Base-by-base conservation (phyloP, 768 basidiomycete species). In the Russula brevipes region DNA sequence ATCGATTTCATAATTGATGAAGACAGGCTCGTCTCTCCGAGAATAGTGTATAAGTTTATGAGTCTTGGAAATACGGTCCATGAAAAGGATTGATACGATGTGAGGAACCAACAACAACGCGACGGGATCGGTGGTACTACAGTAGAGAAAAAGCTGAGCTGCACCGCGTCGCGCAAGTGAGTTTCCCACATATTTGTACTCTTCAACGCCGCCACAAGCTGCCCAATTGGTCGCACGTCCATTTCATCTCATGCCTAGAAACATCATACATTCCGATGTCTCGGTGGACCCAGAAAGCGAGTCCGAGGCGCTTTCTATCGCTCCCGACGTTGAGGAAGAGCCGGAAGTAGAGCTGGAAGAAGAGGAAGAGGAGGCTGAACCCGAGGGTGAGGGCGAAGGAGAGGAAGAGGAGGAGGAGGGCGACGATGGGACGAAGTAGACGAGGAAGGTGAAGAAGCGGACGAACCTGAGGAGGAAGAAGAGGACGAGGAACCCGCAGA, bases 311-410 rank as follows among this genome's bases (percentile, higher is more conserved):
- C 61, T 59, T 12, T 66, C 65, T 12, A 39, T 63, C 12, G 56
- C 53, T 3, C 65, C 76, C 24, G 77, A 75, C 10, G 73, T 70
- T 8, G 76, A 76, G 33, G 72, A 72, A 14, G 75, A 78, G 41
- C 76, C 73, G 3, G 80, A 78, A 9, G 77, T 76, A 66, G 77
- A 73, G 24, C 72, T 76, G 6, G 76, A 75, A 47, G 74, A 69
- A 59, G 70, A 68, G 10, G 69, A 73, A 4, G 64, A 68, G 4
- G 71, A 73, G 2, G 66, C 67, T 1, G 73, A 74, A 30, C 69
- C 66, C 17, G 72, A 73, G 3, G 75, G 76, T 24, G 73, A 75
- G 2, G 79, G 76, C 50, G 78, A 78, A 9, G 76, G 69, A 3
- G 77, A 79, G 55, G 81, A 77, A 24, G 71, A 71, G 44, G 70